These are phyloP conservation scores for Leptosphaerulina australis DNA, from an alignment of 2,329 filamentous ascomycete genomes.

Conservation along the genomic window DNA sequence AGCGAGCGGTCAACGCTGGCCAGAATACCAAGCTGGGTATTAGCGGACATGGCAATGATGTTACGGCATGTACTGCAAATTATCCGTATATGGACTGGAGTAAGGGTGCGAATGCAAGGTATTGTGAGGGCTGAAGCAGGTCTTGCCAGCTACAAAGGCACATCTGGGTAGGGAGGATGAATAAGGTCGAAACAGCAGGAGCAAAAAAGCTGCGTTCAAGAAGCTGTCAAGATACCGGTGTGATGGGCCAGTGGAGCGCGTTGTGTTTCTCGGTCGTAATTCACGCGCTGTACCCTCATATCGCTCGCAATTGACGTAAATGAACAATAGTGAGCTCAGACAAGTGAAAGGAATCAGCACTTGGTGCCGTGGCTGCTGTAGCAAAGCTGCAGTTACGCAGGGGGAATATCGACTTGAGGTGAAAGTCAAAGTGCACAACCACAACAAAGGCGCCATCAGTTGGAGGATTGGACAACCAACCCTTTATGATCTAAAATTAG, in stretches of 20 bases:
- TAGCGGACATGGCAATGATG: neutral
- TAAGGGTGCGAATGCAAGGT: neutral
- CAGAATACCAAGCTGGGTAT: neutral
- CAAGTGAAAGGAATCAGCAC: neutral
- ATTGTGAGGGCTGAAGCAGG: neutral
- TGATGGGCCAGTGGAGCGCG: neutral
- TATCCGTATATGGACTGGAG: neutral
- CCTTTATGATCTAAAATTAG: no score
- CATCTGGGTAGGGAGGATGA: neutral
- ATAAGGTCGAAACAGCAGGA: neutral
- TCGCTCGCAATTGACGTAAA: neutral
- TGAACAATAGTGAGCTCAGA: neutral
- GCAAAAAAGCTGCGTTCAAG: neutral
- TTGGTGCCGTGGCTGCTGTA: neutral
- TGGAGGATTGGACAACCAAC: no score
- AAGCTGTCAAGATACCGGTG: neutral
- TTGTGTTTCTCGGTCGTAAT: neutral
- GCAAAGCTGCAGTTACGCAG: neutral
- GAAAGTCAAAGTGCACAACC: neutral
- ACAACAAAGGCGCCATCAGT: no score
- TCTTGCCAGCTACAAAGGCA: neutral
- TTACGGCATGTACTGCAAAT: neutral
- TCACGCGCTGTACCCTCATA: neutral
- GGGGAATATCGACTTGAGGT: neutral
- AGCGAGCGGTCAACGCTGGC: neutral